A percentile compares a stretch with the other conserved stretches of the same genome.
Conservation (phyloP, 2,329 filamentous ascomycete species). For the Colletotrichum truncatum region DNA sequence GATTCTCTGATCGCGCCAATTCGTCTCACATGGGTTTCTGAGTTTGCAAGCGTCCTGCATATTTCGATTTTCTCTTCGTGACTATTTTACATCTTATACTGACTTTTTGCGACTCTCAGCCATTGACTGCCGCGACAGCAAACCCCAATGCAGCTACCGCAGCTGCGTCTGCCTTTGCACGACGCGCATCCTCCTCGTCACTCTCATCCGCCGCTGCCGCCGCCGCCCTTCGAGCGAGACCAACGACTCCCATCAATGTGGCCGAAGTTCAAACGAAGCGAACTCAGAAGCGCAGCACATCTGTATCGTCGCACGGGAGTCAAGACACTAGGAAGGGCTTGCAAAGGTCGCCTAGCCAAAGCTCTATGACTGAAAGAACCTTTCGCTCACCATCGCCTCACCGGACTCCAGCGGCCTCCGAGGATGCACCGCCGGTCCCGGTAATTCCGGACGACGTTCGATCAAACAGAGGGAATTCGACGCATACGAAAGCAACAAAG, state of each 20-base stretch:
- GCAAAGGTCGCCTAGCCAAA: constrained; percentile 73
- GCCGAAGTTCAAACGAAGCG: constrained; percentile 89
- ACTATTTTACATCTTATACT: constrained; percentile 19
- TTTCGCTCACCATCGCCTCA: constrained; percentile 75
- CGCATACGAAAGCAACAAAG: constrained; percentile 46
- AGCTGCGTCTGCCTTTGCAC: constrained; percentile 82
- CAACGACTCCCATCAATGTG: constrained; percentile 81
- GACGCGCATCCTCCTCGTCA: constrained; percentile 70
- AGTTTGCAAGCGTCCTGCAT: neutral
- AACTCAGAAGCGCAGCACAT: constrained; percentile 76
- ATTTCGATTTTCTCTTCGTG: constrained; percentile 30
- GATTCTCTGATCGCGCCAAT: neutral
- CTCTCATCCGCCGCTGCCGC: constrained; percentile 89
- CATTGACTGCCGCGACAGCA: constrained; percentile 69
- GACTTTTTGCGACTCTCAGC: constrained; percentile 51
- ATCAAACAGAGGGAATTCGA: constrained; percentile 36
- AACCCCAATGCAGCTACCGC: constrained; percentile 81
- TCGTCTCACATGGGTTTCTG: neutral
- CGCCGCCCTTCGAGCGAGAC: constrained; percentile 81
- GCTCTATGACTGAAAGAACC: constrained; percentile 89
- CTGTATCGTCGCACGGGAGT: constrained; percentile 73
- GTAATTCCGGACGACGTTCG: constrained; percentile 66
- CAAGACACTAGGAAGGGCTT: constrained; percentile 57
- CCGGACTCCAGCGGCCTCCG: constrained; percentile 46
- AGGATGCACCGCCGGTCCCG: constrained; percentile 78